Evolutionary conservation across 1,139 yeast species (phyloP).

Genomic region (Yamadazyma sp.): DNA sequence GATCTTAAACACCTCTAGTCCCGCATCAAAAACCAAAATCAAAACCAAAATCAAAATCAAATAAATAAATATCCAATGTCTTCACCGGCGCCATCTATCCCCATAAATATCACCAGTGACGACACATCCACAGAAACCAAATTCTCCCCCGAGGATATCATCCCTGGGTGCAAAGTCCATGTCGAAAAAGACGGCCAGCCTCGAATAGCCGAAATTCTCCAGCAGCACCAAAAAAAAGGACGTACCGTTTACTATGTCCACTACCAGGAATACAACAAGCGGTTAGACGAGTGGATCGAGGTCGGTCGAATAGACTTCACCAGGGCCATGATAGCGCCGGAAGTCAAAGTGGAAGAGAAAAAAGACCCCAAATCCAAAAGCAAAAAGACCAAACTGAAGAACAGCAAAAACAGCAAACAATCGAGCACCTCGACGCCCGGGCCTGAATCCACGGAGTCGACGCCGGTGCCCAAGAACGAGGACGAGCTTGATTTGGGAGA

Average conservation of each 20-base stretch:
- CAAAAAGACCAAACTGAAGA: slow-evolving; percentile 26
- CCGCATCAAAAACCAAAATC: too few species aligned
- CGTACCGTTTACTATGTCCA: slow-evolving; percentile 86
- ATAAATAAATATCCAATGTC: too few species aligned
- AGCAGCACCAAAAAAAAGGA: slow-evolving; percentile 73
- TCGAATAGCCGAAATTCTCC: slow-evolving; percentile 82
- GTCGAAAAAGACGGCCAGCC: slow-evolving; percentile 79
- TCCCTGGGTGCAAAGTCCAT: slow-evolving; percentile 76
- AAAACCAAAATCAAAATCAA: too few species aligned
- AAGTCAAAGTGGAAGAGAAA: slow-evolving; percentile 54
- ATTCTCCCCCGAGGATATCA: slow-evolving; percentile 48
- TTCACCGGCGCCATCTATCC: slow-evolving; percentile 8
- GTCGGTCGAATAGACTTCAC: slow-evolving; percentile 68
- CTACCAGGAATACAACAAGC: slow-evolving; percentile 86
- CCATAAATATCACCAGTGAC: slow-evolving; percentile 16
- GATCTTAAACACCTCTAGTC: too few species aligned
- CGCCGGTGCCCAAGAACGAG: slow-evolving; percentile 32
- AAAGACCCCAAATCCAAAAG: slow-evolving; percentile 27
- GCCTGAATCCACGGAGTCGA: slow-evolving; percentile 20
- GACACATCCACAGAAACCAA: slow-evolving; percentile 12
- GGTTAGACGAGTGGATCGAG: slow-evolving; percentile 89
- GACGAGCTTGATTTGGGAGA: slow-evolving; percentile 87
- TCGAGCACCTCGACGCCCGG: slow-evolving; percentile 15
- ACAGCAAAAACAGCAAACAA: slow-evolving; percentile 12
- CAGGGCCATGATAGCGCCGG: slow-evolving; percentile 70